Evolutionary conservation across 106 monocot species (phyloP).

Genomic region (Phalaenopsis aphrodite): DNA sequence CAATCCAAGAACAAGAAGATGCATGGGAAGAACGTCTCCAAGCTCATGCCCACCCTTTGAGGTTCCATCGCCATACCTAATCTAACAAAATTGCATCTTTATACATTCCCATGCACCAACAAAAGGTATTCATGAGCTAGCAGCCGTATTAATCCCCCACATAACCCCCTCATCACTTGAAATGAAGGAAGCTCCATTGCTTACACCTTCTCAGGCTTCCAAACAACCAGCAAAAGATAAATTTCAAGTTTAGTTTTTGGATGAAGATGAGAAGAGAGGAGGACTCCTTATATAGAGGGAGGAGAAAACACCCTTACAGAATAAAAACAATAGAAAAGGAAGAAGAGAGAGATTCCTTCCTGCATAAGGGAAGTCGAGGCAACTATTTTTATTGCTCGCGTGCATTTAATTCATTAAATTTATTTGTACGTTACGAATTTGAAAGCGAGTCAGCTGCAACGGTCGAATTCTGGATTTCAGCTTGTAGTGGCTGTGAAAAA

Average conservation of each 20-base stretch:
- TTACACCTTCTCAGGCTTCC: not conserved
- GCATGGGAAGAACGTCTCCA: constrained; percentile 1
- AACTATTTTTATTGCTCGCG: too few species aligned
- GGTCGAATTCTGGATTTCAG: too few species aligned
- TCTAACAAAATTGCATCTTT: not conserved
- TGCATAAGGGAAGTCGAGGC: too few species aligned
- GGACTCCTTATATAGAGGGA: not conserved
- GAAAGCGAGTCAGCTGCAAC: too few species aligned
- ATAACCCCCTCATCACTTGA: not conserved
- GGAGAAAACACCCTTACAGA: not conserved
- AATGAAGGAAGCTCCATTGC: constrained; percentile 3
- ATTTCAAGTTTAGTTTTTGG: not conserved
- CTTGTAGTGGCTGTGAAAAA: too few species aligned
- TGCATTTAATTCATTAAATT: too few species aligned
- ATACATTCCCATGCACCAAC: not conserved
- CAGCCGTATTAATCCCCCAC: constrained; percentile 1
- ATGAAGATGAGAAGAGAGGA: not conserved
- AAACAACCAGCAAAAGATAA: not conserved
- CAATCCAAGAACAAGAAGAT: constrained; percentile 1
- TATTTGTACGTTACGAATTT: too few species aligned
- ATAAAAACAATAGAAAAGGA: not conserved
- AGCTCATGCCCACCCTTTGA: constrained; percentile 3
- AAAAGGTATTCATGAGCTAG: constrained; percentile 8
- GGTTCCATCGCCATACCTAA: not conserved
- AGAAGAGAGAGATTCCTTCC: not conserved